These are phyloP conservation scores for Ceratobasidium sp. DNA, from an alignment of 1,284 basidiomycete genomes.

Conservation along the genomic window DNA sequence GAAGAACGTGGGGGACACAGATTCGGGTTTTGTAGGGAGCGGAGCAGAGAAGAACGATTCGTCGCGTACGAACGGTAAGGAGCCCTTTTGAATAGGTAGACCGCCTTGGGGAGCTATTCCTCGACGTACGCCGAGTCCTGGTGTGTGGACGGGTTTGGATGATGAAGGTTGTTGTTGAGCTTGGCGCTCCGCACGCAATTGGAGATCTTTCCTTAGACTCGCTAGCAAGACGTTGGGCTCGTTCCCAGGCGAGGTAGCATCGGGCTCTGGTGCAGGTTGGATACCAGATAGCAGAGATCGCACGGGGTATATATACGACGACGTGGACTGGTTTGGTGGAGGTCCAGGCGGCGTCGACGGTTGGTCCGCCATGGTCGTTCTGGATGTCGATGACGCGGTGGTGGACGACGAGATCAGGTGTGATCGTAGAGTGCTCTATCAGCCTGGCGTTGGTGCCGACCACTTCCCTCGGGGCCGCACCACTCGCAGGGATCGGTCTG, in stretches of 20 bases:
- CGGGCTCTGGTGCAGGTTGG: slow-evolving; percentile 47
- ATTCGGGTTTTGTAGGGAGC: slow-evolving; percentile 25
- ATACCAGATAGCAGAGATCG: slow-evolving; percentile 50
- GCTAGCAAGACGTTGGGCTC: slow-evolving; percentile 23
- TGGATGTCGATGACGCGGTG: neutral
- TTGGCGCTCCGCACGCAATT: slow-evolving; percentile 20
- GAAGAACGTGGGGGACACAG: slow-evolving; percentile 29
- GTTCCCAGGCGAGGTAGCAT: neutral
- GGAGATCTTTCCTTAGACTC: slow-evolving; percentile 4
- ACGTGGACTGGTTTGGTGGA: slow-evolving; percentile 23
- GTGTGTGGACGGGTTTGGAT: neutral
- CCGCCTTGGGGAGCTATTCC: slow-evolving; percentile 3
- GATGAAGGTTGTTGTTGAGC: slow-evolving; percentile 5
- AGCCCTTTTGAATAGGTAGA: slow-evolving; percentile 1
- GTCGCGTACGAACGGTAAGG: slow-evolving; percentile 28
- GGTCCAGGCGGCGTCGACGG: slow-evolving; percentile 1
- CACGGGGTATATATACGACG: slow-evolving; percentile 50
- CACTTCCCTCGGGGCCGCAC: neutral
- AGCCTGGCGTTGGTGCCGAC: no score
- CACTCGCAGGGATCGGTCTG: neutral
- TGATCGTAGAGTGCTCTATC: no score
- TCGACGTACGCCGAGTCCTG: slow-evolving; percentile 6
- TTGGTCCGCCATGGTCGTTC: slow-evolving; percentile 5
- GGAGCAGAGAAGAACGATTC: slow-evolving; percentile 26
- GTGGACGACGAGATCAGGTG: no score